Evolutionary conservation across 1,284 basidiomycete genomes (phyloP), one percentile per base, ranked within the genome.

Genomic region (Irpex sp.): DNA sequence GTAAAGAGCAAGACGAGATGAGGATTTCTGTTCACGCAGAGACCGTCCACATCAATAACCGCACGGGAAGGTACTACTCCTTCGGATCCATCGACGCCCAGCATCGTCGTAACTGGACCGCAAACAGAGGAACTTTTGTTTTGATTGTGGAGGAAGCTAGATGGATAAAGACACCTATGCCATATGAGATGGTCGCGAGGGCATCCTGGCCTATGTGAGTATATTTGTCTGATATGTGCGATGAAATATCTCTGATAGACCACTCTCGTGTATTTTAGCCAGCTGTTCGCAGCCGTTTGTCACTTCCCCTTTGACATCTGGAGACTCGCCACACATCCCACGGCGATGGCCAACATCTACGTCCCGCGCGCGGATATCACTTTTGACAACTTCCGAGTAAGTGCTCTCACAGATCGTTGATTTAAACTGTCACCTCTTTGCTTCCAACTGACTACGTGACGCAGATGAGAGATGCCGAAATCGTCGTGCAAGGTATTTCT

Each of bases 311-410:
- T 67, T 7, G 71, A 74, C 52, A 37, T 78, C 8, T 31, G 71
- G 8, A 69, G 72, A 31, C 62, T 72, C n/a, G 67, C 74, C 49
- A 60, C 64, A 36, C 71, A 78, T 62, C 80, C 79, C 1, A 65
- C 75, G 64, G 67, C 68, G 5, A 65, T 68, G 5, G 62, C 78
- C 7, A 75, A 82, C 62, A 60, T 82, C 2, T 75, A 78, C 64
- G 68, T 77, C 21, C 65, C 73, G 7, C 73, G 76, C 5, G 66
- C 72, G 4, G 78, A 82, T 58, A 72, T 81, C 36, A 78, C 76
- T 6, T 82, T 81, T 59, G 75, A 77, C 57, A 66, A 76, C 34
- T 82, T 82, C 68, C 74, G 77, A n/a, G 73, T 74, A 59, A 34
- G 73, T 67, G 2, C 21, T 11, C 2, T 8, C 17, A 9, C 11